phyloP scores from a whole-genome alignment of 2,329 filamentous ascomycete genomes.

The Neoarthrinium moseri region DNA sequence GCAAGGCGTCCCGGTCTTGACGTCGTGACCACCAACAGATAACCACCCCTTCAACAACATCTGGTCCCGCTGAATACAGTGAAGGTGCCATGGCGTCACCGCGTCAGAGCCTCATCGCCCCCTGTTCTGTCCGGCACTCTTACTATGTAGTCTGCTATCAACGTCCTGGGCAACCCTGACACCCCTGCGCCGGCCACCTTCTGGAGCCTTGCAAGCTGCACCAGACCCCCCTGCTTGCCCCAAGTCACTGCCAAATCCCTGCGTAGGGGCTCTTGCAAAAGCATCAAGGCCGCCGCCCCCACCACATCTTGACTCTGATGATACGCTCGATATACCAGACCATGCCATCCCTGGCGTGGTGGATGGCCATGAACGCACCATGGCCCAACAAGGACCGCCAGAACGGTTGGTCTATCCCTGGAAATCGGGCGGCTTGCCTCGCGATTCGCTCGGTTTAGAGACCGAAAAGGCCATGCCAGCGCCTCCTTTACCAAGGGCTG shows the following conservation, averaged over 20 bases:
- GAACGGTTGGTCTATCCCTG: neutral
- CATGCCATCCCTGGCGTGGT: too few relatives aligned
- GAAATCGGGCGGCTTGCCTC: neutral
- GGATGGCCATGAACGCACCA: neutral
- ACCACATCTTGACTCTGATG: too few relatives aligned
- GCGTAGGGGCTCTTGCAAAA: too few relatives aligned
- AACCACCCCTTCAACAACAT: neutral
- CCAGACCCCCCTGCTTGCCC: too few relatives aligned
- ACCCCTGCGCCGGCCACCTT: too few relatives aligned
- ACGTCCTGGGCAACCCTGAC: too few relatives aligned
- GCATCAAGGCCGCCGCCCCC: too few relatives aligned
- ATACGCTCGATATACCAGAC: too few relatives aligned
- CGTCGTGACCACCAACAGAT: neutral
- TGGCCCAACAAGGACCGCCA: neutral
- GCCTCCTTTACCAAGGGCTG: neutral
- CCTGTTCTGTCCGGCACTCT: too few relatives aligned
- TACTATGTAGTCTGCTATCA: neutral
- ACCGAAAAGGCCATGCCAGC: neutral
- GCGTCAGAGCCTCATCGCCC: constrained; percentile 4
- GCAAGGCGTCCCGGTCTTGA: too few relatives aligned
- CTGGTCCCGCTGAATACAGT: neutral
- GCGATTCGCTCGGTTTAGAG: constrained; percentile 1
- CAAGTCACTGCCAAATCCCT: too few relatives aligned
- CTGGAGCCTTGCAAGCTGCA: too few relatives aligned
- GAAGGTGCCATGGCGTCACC: neutral